A percentile compares a stretch with the other conserved stretches of the same genome.
Conservation (phyloP, 352 stramenopile species). For the Pythium dissimile region DNA sequence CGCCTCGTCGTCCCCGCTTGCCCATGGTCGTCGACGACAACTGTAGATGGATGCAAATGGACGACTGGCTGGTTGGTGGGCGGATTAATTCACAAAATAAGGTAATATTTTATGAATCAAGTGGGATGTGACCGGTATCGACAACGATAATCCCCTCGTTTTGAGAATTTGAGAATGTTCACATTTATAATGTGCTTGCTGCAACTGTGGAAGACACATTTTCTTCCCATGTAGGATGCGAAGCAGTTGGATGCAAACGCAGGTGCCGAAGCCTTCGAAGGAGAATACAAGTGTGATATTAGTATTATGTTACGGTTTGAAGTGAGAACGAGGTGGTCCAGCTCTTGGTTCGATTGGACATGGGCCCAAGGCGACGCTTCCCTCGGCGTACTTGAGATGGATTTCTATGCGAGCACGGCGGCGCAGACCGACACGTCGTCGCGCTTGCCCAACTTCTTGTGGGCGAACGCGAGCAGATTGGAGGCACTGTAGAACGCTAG, state of each 20-base stretch:
- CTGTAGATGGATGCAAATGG: constrained; percentile 5
- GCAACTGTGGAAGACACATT: no score
- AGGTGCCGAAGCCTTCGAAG: background rate
- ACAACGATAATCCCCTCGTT: background rate
- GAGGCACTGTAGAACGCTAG: constrained; percentile 87
- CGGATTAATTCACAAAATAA: constrained; percentile 7
- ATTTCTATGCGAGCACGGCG: constrained; percentile 63
- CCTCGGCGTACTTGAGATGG: background rate
- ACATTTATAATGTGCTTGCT: no score
- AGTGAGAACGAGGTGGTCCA: background rate
- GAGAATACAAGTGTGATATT: constrained; percentile 15
- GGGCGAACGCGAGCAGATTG: constrained; percentile 83
- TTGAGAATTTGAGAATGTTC: no score
- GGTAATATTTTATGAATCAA: background rate
- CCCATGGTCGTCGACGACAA: constrained; percentile 25
- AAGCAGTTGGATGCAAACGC: background rate
- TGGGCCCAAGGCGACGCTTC: background rate
- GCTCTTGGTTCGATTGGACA: background rate
- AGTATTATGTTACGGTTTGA: constrained; percentile 13
- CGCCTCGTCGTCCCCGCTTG: constrained; percentile 34
- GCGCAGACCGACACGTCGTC: constrained; percentile 86
- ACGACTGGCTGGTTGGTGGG: background rate
- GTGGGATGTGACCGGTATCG: background rate
- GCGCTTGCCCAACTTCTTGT: constrained; percentile 86
- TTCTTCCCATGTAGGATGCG: no score